Base-by-base conservation (phyloP, 2,329 filamentous ascomycete species). In the Gliomastix tumulicola region DNA sequence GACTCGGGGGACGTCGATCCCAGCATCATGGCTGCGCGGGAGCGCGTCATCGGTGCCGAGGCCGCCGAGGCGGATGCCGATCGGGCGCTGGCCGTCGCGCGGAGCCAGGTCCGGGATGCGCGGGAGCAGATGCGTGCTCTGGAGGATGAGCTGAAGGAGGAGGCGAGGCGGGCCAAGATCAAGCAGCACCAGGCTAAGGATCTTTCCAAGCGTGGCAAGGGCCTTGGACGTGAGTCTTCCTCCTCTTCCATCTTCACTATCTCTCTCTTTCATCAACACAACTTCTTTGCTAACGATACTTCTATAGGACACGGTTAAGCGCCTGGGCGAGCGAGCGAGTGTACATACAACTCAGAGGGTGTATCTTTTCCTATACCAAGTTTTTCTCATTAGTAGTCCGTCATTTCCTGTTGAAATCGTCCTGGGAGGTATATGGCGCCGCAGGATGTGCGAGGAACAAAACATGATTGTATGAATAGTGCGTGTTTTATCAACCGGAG, bases 151-250 rank as follows among this genome's bases (percentile, higher is more conserved):
- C 80, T 80, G 2, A 68, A 68, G 47, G 78, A 82, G 57, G 77
- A 82, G 51, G 74, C 79, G 3, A 63, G 79, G 17, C 56, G 71
- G 30, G 80, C 80, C 3, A 81, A 77, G 68, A 74, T 84, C 35
- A 84, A 85, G 71, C 71, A 81, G 57, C 66, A 69, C 36, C 75
- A 84, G 50, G 81, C 79, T 2, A 69, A 66, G 47, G 73, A 76
- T 49, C 70, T 84, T 21, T 78, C 74, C 6, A 84, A 82, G 74
- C 67, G 79, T 36, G 79, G 76, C n/a, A 78, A 79, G 57, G 69
- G 73, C n/a, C 71, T 84, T 40, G 80, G 81, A 38, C 74, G 79
- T 82, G 66, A 63, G 74, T 77, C 13, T 11, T 13, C 30, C 12
- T 7, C 30, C 12, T 18, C 30, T 30, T n/a, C 17, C 13, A 28